These are phyloP conservation scores for Cercospora sp. DNA, from an alignment of 2,329 filamentous ascomycete genomes.

Conservation along the genomic window DNA sequence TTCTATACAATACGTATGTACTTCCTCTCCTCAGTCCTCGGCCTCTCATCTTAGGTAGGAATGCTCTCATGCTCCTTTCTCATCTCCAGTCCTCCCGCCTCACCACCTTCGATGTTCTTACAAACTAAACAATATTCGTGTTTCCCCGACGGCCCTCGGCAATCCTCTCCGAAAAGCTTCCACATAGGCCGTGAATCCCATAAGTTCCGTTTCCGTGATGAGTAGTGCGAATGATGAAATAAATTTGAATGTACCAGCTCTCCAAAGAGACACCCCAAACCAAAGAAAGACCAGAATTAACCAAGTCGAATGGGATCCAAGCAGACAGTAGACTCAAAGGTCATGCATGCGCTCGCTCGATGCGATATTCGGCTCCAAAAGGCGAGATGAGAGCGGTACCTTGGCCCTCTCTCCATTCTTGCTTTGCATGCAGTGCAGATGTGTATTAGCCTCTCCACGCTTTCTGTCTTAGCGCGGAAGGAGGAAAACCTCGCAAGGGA, in stretches of 20 bases:
- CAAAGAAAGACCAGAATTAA: background rate
- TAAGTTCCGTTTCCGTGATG: background rate
- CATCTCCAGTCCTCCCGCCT: background rate
- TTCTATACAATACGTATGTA: conserved; percentile 1
- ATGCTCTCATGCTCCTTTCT: background rate
- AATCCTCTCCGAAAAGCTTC: background rate
- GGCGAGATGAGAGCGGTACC: background rate
- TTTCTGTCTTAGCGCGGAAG: background rate
- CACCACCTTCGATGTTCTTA: background rate
- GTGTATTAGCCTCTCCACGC: background rate
- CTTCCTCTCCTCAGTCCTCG: background rate
- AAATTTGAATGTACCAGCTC: background rate
- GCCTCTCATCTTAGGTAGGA: background rate
- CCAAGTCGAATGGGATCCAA: background rate
- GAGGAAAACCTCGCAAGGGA: background rate
- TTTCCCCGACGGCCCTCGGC: background rate
- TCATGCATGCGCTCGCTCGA: background rate
- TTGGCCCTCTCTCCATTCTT: background rate
- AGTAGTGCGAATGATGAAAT: background rate
- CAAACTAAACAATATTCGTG: background rate
- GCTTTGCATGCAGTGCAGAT: background rate
- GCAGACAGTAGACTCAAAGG: background rate
- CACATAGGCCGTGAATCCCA: background rate
- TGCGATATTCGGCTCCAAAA: background rate
- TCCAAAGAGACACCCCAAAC: background rate